A percentile compares a stretch with the other conserved stretches of the same genome.
phyloP scores from a whole-genome alignment of 352 stramenopile genomes.

The Globisporangium cederbergense region DNA sequence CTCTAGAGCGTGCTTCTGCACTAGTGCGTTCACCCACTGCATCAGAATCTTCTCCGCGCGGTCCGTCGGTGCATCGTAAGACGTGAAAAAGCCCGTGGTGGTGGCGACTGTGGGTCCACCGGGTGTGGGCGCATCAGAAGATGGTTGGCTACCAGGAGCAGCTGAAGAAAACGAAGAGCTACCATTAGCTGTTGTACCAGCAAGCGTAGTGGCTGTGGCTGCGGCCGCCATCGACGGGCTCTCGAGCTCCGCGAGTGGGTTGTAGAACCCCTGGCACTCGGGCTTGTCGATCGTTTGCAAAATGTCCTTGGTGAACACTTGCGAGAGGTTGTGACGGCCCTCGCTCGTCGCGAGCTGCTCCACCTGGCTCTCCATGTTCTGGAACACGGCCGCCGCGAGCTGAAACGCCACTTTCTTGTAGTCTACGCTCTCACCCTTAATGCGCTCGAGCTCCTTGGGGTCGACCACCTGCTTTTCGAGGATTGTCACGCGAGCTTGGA shows the following conservation, averaged over 20 bases:
- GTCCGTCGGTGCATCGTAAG: conserved; percentile 51
- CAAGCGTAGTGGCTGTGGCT: neutral
- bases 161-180: neutral
- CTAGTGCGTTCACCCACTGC: conserved; percentile 69
- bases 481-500: conserved; percentile 22
- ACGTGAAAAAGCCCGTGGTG: conserved; percentile 19
- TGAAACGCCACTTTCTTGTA: conserved; percentile 76
- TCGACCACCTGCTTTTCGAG: conserved; percentile 54
- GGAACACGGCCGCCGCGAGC: conserved; percentile 37
- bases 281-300: conserved; percentile 59
- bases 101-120: neutral
- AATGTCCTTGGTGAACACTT: conserved; percentile 63
- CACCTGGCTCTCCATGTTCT: conserved; percentile 54
- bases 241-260: conserved; percentile 52
- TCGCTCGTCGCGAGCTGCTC: conserved; percentile 60
- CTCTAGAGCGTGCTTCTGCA: conserved; percentile 41
- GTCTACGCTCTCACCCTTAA: conserved; percentile 52
- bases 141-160: neutral
- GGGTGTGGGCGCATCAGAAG: neutral
- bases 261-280: conserved; percentile 62
- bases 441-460: conserved; percentile 46
- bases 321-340: conserved; percentile 55
- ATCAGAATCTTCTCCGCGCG: conserved; percentile 69
- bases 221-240: conserved; percentile 6
- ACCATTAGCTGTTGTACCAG: conserved; percentile 7